These are phyloP conservation scores for Alternaria tenuissima DNA, from an alignment of 2,329 filamentous ascomycete species.

Conservation along the genomic window DNA sequence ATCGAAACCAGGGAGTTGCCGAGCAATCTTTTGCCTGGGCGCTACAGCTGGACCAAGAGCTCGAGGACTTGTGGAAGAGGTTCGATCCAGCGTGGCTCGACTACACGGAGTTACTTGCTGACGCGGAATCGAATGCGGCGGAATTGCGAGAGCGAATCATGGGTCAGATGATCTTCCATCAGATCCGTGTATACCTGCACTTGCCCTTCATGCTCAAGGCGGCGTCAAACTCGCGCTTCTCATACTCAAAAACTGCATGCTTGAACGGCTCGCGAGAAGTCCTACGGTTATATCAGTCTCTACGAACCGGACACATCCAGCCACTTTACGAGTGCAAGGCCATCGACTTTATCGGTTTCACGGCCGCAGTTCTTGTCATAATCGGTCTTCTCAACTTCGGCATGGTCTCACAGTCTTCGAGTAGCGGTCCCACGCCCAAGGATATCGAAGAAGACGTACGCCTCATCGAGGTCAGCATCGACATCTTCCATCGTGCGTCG, in stretches of 20 bases:
- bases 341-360: conserved; percentile 58
- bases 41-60: conserved; percentile 54
- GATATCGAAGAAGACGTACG: conserved; percentile 48
- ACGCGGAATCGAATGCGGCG: conserved; percentile 44
- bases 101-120: conserved; percentile 37
- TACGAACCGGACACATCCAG: conserved; percentile 46
- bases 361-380: conserved; percentile 54
- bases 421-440: conserved; percentile 24
- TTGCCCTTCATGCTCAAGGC: conserved; percentile 57
- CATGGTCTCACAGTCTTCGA: conserved; percentile 5
- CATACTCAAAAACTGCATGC: conserved; percentile 52
- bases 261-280: conserved; percentile 53
- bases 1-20: conserved; percentile 51
- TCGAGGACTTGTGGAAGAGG: conserved; percentile 50
- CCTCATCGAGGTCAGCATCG: conserved; percentile 52
- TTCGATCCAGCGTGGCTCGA: conserved; percentile 53
- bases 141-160: conserved; percentile 51
- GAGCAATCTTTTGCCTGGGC: conserved; percentile 50
- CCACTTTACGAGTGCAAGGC: conserved; percentile 58
- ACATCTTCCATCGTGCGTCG: conserved; percentile 53
- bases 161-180: conserved; percentile 55
- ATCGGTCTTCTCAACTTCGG: conserved; percentile 54
- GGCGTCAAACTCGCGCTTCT: conserved; percentile 48
- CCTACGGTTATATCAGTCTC: conserved; percentile 51
- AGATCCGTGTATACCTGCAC: conserved; percentile 56